These are phyloP conservation scores for Pseudogymnoascus sp. DNA, from an alignment of 2,329 filamentous ascomycete genomes.

Conservation along the genomic window DNA sequence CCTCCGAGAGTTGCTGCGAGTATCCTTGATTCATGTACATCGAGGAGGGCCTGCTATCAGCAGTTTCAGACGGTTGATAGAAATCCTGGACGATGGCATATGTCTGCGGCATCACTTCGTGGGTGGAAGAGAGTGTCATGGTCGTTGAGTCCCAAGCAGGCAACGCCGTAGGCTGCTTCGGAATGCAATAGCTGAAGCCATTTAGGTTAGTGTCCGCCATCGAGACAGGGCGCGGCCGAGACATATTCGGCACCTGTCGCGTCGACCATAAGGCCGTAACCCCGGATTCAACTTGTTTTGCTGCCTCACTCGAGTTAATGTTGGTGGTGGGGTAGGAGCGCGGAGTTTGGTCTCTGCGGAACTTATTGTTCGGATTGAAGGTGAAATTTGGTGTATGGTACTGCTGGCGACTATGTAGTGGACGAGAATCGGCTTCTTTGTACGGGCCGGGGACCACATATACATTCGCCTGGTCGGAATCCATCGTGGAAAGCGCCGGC, in stretches of 20 bases:
- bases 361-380: slow-evolving; percentile 41
- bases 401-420: slow-evolving; percentile 37
- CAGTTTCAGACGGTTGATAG: slow-evolving; percentile 42
- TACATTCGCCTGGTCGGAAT: slow-evolving; percentile 43
- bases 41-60: slow-evolving; percentile 36
- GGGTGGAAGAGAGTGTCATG: slow-evolving; percentile 42
- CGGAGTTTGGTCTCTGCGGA: slow-evolving; percentile 37
- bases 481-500: slow-evolving; percentile 35
- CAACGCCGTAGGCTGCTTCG: slow-evolving; percentile 43
- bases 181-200: slow-evolving; percentile 50
- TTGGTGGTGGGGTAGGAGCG: slow-evolving; percentile 36
- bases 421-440: slow-evolving; percentile 29
- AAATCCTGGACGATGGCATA: slow-evolving; percentile 51
- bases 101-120: slow-evolving; percentile 43
- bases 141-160: slow-evolving; percentile 50
- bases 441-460: slow-evolving; percentile 32
- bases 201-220: slow-evolving; percentile 40
- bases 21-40: slow-evolving; percentile 8
- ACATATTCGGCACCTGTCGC: slow-evolving; percentile 39
- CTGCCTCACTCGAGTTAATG: slow-evolving; percentile 45
- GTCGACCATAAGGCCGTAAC: slow-evolving; percentile 46
- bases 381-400: slow-evolving; percentile 42
- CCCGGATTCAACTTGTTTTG: slow-evolving; percentile 40
- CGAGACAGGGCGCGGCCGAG: slow-evolving; percentile 47
- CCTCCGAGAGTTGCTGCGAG: slow-evolving; percentile 25